phyloP scores from a whole-genome alignment of 2,329 filamentous ascomycete genomes.

The Fusarium clavum region DNA sequence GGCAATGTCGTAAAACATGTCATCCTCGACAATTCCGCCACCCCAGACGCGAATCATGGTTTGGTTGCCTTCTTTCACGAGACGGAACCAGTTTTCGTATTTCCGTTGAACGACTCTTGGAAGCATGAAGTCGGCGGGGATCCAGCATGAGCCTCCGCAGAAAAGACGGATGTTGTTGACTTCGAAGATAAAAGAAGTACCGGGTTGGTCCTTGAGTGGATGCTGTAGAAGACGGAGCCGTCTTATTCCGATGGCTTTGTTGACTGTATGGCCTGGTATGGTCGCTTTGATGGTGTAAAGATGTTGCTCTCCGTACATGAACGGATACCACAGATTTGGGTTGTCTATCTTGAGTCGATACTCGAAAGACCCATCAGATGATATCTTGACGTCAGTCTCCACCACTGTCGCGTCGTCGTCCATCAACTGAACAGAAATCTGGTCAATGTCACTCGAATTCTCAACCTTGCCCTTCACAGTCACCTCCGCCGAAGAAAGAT shows the following conservation, averaged over 20 bases:
- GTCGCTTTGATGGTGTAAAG: neutral
- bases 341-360: fast-evolving
- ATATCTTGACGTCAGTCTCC: fast-evolving
- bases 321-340: slow-evolving; percentile 1
- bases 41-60: slow-evolving; percentile 17
- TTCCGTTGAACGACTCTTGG: fast-evolving
- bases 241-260: neutral
- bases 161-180: slow-evolving; percentile 13
- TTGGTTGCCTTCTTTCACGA: slow-evolving; percentile 2
- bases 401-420: fast-evolving
- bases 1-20: neutral
- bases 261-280: neutral
- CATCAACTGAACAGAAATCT: neutral
- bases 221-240: neutral
- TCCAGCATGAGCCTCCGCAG: neutral
- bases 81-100: slow-evolving; percentile 4
- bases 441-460: fast-evolving
- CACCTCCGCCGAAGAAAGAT: neutral
- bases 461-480: neutral
- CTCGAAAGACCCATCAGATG: fast-evolving
- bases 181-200: slow-evolving; percentile 5
- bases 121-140: neutral
- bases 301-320: neutral
- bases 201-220: neutral
- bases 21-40: neutral